These are phyloP conservation scores for Fraxinus americana DNA, from an alignment of 257 asterid species.

Conservation along the genomic window DNA sequence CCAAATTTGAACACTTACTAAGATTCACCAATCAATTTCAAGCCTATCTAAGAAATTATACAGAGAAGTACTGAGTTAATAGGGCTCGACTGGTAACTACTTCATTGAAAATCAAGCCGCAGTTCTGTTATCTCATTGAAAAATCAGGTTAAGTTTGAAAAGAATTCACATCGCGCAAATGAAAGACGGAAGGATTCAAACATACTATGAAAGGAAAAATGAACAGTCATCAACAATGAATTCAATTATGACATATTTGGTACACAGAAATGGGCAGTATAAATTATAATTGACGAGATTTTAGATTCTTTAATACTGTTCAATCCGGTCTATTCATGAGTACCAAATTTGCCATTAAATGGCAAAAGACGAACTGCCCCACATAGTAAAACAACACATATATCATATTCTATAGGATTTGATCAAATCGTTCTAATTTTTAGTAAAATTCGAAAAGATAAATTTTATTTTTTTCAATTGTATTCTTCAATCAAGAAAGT, in stretches of 20 bases:
- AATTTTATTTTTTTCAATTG: not conserved
- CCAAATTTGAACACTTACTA: not conserved
- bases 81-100: not conserved
- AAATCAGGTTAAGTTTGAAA: not conserved
- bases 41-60: not conserved
- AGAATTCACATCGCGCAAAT: not conserved
- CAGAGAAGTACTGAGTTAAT: not conserved
- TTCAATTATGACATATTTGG: not conserved
- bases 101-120: not conserved
- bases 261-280: not conserved
- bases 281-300: not conserved
- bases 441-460: not conserved
- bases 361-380: not conserved
- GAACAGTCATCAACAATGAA: too few species aligned
- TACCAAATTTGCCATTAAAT: not conserved
- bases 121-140: not conserved
- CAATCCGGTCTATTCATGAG: not conserved
- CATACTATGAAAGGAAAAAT: not conserved
- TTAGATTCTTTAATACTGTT: too few species aligned
- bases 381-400: not conserved
- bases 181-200: not conserved
- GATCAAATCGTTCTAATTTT: not conserved
- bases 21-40: not conserved
- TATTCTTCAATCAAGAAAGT: not conserved
- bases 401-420: not conserved